Evolutionary conservation across 164 flowering plant genomes (phyloP), one percentile per base, ranked within the genome.

Genomic region (Sextonia rubra): DNA sequence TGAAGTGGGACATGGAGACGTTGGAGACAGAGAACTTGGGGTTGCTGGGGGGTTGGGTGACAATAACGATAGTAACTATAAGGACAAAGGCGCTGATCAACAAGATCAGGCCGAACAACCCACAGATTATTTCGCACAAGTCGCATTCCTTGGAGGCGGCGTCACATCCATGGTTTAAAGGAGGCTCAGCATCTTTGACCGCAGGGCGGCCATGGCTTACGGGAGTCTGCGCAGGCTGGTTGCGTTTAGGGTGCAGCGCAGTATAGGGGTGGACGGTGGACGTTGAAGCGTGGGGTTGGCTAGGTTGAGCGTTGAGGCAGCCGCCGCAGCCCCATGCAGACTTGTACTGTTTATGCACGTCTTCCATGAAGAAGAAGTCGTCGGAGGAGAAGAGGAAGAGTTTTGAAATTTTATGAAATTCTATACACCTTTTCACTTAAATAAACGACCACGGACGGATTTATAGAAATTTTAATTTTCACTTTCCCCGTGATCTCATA

Each of bases 31-130:
- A 82, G 12, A n/a, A n/a, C n/a, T n/a, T n/a, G n/a, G n/a, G n/a
- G n/a, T n/a, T n/a, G n/a, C 96, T 96, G 18, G 91, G 91, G 75
- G 88, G 80, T 47, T 87, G 71, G 29, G 80, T 77, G 12, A 63
- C 71, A 15, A 68, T 62, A 18, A 77, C 58, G 66, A 44, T 24
- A 22, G 73, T 80, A 27, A 80, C 11, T 26, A 80, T 64, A 60
- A 77, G 14, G 32, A 77, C 48, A 3, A 72, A 48, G 29, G 74
- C 62, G 47, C 77, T 64, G 32, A 24, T 30, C 0, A 62, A 66
- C 62, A 67, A 8, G 25, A 76, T 52, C 8, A 79, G 22, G 32
- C 79, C 77, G 29, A 79, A n/a, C n/a, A n/a, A n/a, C n/a, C n/a
- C n/a, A n/a, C n/a, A n/a, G n/a, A n/a, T n/a, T n/a, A n/a, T n/a